Conservation (phyloP, 768 basidiomycete genomes). For the Lyophyllum atratum region DNA sequence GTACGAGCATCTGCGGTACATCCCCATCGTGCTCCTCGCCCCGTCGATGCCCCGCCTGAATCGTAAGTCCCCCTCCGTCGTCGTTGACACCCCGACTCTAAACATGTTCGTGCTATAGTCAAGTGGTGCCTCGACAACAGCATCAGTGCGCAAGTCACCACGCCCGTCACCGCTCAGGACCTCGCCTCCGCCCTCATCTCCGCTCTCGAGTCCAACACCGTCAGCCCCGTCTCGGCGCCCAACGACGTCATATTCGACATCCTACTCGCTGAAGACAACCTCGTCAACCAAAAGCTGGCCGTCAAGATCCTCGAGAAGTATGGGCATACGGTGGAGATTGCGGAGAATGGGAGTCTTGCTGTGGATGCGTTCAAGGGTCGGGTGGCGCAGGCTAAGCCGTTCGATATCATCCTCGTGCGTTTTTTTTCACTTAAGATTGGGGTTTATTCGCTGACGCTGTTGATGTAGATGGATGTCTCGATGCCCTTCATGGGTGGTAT, state of each 20-base stretch:
- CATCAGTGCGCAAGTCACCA: constrained; percentile 92
- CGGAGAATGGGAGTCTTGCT: constrained; percentile 94
- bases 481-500: constrained; percentile 99
- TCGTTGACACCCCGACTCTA: constrained; percentile 5
- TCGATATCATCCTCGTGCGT: constrained; percentile 89
- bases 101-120: constrained; percentile 44
- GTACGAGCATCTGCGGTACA: constrained; percentile 92
- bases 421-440: background rate
- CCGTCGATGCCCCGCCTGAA: constrained; percentile 78
- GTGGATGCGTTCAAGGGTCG: constrained; percentile 89
- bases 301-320: constrained; percentile 97
- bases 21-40: constrained; percentile 90
- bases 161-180: constrained; percentile 86
- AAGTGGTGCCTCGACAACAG: constrained; percentile 98
- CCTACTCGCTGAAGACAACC: constrained; percentile 94
- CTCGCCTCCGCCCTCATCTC: constrained; percentile 90
- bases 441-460: constrained; percentile 5
- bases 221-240: constrained; percentile 82
- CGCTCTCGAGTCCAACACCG: constrained; percentile 93
- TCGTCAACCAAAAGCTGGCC: constrained; percentile 94
- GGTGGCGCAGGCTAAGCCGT: constrained; percentile 68
- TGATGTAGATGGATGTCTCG: constrained; percentile 88
- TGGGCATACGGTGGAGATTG: constrained; percentile 94
- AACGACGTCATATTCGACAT: constrained; percentile 91
- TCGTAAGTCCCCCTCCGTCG: constrained; percentile 44